These are phyloP conservation scores for Arachis hypogaea DNA, from an alignment of 306 rosid species.

Conservation along the genomic window DNA sequence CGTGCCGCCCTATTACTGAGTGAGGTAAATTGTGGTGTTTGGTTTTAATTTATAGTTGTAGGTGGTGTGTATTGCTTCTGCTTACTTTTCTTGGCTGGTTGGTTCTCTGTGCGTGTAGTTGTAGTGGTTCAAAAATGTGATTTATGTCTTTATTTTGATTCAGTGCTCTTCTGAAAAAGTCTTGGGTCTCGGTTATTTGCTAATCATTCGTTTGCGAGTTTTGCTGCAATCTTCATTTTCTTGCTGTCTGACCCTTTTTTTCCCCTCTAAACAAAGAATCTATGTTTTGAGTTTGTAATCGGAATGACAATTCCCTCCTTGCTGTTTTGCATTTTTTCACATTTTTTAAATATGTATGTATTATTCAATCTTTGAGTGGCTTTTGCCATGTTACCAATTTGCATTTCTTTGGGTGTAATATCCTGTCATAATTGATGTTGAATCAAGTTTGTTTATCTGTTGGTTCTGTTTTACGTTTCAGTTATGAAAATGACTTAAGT, in stretches of 20 bases:
- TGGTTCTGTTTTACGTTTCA: conserved; percentile 10
- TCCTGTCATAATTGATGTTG: conserved; percentile 2
- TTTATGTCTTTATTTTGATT: neutral
- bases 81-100: conserved; percentile 1
- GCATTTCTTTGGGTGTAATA: neutral
- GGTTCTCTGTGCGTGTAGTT: conserved; percentile 17
- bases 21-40: conserved; percentile 67
- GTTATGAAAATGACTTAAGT: conserved; percentile 15
- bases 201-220: no score
- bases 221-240: no score
- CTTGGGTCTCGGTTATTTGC: neutral
- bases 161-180: neutral
- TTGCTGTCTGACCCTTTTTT: no score
- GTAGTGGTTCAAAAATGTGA: conserved; percentile 1
- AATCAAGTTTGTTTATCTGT: conserved; percentile 28
- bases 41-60: neutral
- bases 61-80: neutral
- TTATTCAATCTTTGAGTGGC: conserved; percentile 1
- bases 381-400: neutral
- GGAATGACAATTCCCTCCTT: neutral
- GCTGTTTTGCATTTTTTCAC: neutral
- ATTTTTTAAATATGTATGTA: neutral
- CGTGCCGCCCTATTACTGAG: conserved; percentile 89
- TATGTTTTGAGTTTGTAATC: neutral
- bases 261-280: neutral